A percentile compares a stretch with the other conserved stretches of the same genome.
phyloP scores from a whole-genome alignment of 208 protist species.

The Sergeia podlipaevii region DNA sequence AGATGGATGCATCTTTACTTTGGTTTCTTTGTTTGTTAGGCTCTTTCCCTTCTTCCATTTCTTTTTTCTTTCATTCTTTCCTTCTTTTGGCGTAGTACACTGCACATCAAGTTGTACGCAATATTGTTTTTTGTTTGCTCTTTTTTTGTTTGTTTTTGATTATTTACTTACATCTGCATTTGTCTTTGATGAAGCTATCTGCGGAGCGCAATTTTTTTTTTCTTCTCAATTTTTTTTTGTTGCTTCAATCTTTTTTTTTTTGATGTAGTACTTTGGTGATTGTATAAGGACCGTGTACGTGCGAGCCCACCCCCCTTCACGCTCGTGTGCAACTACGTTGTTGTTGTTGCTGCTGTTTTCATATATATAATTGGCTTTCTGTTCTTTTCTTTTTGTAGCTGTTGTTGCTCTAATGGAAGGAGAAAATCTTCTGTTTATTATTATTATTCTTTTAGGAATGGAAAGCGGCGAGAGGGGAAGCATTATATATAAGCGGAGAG shows the following conservation, averaged over 20 bases:
- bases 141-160: slow-evolving; percentile 7
- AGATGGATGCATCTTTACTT: background rate
- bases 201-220: slow-evolving; percentile 3
- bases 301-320: no score
- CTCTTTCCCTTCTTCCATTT: slow-evolving; percentile 21
- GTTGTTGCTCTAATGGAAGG: no score
- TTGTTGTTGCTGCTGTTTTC: no score
- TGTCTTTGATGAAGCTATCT: background rate
- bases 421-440: no score
- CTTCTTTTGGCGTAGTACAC: slow-evolving; percentile 10
- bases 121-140: background rate
- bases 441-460: no score
- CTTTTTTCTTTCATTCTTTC: slow-evolving; percentile 25
- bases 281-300: no score
- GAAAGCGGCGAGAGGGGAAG: no score
- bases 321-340: no score
- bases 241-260: slow-evolving; percentile 1
- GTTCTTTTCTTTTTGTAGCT: no score
- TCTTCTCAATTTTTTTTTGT: slow-evolving; percentile 6
- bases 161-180: slow-evolving; percentile 3
- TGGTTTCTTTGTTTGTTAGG: slow-evolving; percentile 10
- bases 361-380: no score
- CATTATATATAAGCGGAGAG: no score
- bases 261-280: no score
- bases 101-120: background rate